Conservation (phyloP, 2,329 filamentous ascomycete genomes). For the Penicillium sp. region DNA sequence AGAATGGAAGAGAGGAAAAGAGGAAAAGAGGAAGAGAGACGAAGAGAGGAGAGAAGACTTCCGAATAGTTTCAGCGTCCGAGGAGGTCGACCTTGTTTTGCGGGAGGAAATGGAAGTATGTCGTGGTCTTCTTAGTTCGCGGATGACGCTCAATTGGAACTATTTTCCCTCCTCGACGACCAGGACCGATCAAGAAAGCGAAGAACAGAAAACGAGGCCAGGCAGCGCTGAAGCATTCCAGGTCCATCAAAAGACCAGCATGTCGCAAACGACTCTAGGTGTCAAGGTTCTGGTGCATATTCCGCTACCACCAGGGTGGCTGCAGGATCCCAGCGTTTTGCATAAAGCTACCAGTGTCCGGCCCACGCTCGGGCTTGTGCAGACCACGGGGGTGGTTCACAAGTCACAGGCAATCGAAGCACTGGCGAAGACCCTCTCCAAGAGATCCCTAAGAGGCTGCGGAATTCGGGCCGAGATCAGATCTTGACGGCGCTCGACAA, state of each 20-base stretch:
- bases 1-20: too few relatives aligned
- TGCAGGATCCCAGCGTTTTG: conserved; percentile 24
- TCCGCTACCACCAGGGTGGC: conserved; percentile 23
- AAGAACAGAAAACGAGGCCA: not conserved
- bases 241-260: conserved; percentile 20
- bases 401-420: conserved; percentile 7
- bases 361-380: conserved; percentile 6
- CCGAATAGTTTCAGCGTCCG: too few relatives aligned
- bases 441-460: conserved; percentile 8
- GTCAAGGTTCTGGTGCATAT: conserved; percentile 20
- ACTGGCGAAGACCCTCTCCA: not conserved
- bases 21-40: too few relatives aligned
- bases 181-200: conserved; percentile 7
- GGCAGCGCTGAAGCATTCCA: conserved; percentile 1
- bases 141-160: too few relatives aligned
- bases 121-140: too few relatives aligned
- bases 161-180: too few relatives aligned
- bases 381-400: not conserved
- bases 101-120: too few relatives aligned
- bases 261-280: conserved; percentile 23
- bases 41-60: too few relatives aligned
- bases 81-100: too few relatives aligned
- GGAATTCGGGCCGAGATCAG: conserved; percentile 10
- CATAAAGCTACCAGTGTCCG: conserved; percentile 14
- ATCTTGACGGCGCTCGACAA: not conserved